Conservation (phyloP, 495 filamentous ascomycete genomes). For the Chaetomidium leptoderma region DNA sequence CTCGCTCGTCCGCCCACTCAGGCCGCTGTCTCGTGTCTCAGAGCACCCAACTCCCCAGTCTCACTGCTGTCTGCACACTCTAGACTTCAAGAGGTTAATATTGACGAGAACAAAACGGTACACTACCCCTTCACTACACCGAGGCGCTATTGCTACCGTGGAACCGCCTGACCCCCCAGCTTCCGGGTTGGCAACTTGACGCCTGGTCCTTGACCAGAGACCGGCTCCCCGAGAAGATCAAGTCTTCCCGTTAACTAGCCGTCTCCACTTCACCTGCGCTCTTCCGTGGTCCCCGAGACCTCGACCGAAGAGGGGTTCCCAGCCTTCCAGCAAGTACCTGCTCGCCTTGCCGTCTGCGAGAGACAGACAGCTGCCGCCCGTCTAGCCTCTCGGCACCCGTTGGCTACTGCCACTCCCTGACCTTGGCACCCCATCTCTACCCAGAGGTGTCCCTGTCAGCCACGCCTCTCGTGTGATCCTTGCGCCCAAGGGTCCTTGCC, state of each 20-base stretch:
- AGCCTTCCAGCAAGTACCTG: background rate
- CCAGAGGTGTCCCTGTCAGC: constrained; percentile 5
- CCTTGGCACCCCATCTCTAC: constrained; percentile 2
- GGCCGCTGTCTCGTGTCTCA: too few relatives aligned
- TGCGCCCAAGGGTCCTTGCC: constrained; percentile 30
- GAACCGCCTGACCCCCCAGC: too few relatives aligned
- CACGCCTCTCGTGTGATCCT: constrained; percentile 20
- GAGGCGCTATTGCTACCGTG: background rate
- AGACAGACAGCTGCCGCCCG: background rate
- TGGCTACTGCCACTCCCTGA: constrained; percentile 5
- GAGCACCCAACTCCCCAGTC: background rate
- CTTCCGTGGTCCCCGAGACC: background rate
- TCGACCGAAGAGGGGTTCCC: background rate
- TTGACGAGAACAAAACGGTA: too few relatives aligned
- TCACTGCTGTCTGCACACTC: background rate
- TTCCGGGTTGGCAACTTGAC: background rate
- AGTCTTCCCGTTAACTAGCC: background rate
- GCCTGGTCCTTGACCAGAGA: background rate
- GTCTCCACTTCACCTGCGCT: background rate
- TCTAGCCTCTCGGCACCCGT: background rate
- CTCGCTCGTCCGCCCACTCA: too few relatives aligned
- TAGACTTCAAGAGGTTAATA: background rate
- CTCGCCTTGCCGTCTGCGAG: background rate
- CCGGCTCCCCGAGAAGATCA: background rate
- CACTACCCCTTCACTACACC: background rate